Base-by-base conservation (phyloP, 768 basidiomycete species). In the Boletus edulis region DNA sequence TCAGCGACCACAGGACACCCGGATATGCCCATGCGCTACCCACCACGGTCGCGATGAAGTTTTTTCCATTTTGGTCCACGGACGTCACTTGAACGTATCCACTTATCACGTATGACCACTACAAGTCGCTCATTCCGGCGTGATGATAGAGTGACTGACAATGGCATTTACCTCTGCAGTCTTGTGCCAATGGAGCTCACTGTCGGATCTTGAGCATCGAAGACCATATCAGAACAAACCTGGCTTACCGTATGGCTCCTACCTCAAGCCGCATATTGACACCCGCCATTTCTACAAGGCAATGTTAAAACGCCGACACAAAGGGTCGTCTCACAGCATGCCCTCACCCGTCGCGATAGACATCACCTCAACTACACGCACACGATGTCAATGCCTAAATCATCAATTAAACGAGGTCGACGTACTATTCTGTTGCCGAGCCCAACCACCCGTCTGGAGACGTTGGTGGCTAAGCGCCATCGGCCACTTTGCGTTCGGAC, bases 391-490 rank as follows among this genome's bases (percentile, higher is more conserved):
- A 20, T 4, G 6, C n/a, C n/a, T 11, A 27, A 9, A 29, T 17
- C 31, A 9, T 32, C 7, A 34, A 46, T 3, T 12, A 32, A 24
- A 49, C 3, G 4, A 35, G 40, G 38, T 1, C 14, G 7, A 59
- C 74, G 41, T 14, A 78, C 83, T 60, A 56, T 82, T 86, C 66
- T 84, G 76, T 59, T 82, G 76, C 34, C 83, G 74, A 14, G 81
- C 78, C 84, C 84, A 85, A 1, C 84, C 85, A 14, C 83, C 84
- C 11, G 76, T 73, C 46, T 76, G 75, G 15, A 86, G 59, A 24
- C 81, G 79, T 58, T 77, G 81, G 59, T 81, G 81, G 54, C 82
- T 83, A 24, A 82, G 62, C 31, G 77, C 72, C 63, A 84, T 80
- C 0, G 82, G 77, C 85, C 84, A 86, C 59, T 84, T 85, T 49